Base-by-base conservation (phyloP, 257 asterid genomes). In the Solanum etuberosum region DNA sequence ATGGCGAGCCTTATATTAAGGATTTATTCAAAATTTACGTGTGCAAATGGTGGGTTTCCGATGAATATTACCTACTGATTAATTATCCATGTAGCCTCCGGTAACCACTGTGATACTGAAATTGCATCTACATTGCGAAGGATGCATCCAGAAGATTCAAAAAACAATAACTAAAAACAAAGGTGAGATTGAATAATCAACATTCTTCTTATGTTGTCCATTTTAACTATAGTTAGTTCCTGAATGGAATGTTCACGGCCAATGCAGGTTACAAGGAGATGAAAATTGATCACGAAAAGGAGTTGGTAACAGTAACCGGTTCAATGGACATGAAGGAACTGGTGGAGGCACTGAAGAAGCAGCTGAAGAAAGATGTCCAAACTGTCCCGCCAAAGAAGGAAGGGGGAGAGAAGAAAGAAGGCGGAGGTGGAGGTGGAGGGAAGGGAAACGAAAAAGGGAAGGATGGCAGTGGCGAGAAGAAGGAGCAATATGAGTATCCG, bases 301-400 rank as follows among this genome's bases (percentile, higher is more conserved):
- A 94, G 35, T 84, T 88, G 85, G 94, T 96, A 59, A 95, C 93
- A 13, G 98, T 95, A 72, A 95, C 91, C 21, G 99, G 99, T 40
- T 89, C 98, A 42, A 92, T 96, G 86, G 99, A 95, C 90, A 92
- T 93, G 95, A 93, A 92, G 86, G 96, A 92, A 6, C 73, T 96
- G 86, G 96, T 91, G 8, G 95, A 89, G 76, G 40, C 59, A 78
- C 88, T 96, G 40, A 93, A 93, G 93, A 95, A 92, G 90, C 94
- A 90, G 78, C 61, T 94, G 70, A 95, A 94, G 89, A 92, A 87
- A 85, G 91, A 91, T 5, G 98, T 95, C 3, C 92, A 91, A 23
- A 90, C 93, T 6, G 88, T 94, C n/a, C 98, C 95, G 7, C 91
- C 93, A 1, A 94, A 93, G 91, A 93, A 91, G 89, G 98, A 94